Conservation (phyloP, 148 eudicot genomes). For the Camellia japonica region DNA sequence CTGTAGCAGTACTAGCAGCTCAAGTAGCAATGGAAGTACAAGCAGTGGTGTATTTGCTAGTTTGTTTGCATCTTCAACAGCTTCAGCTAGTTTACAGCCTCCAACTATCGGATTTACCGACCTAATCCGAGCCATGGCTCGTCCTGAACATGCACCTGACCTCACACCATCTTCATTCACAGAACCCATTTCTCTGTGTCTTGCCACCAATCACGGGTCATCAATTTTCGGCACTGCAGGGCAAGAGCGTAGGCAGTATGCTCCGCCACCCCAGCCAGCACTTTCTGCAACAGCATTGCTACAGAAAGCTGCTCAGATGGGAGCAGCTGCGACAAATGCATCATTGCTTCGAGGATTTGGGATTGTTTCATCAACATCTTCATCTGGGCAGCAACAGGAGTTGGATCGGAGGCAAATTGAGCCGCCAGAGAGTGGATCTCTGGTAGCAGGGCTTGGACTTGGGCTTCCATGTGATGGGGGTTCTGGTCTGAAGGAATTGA, state of each 20-base stretch:
- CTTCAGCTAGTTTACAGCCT: slow-evolving; percentile 42
- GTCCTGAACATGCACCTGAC: slow-evolving; percentile 39
- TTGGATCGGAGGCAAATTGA: slow-evolving; percentile 47
- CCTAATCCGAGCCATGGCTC: slow-evolving; percentile 47
- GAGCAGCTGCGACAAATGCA: slow-evolving; percentile 57
- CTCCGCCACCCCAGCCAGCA: slow-evolving; percentile 67
- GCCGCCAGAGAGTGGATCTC: slow-evolving; percentile 37
- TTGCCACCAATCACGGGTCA: slow-evolving; percentile 67
- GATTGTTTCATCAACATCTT: slow-evolving; percentile 45
- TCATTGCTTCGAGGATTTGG: slow-evolving; percentile 79
- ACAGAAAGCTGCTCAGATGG: slow-evolving; percentile 91
- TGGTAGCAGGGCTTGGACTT: slow-evolving; percentile 56
- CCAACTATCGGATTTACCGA: slow-evolving; percentile 51
- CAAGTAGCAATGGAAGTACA: slow-evolving; percentile 46
- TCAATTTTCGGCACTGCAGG: slow-evolving; percentile 63
- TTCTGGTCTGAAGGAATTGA: slow-evolving; percentile 71
- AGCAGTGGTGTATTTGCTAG: slow-evolving; percentile 73
- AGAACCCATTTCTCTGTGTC: slow-evolving; percentile 69
- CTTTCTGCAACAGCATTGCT: slow-evolving; percentile 91
- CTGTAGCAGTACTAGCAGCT: slow-evolving; percentile 44
- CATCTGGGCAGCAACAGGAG: slow-evolving; percentile 35
- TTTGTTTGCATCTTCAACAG: slow-evolving; percentile 73
- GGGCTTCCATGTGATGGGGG: slow-evolving; percentile 64
- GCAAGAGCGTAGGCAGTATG: slow-evolving; percentile 63
- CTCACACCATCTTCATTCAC: slow-evolving; percentile 38